Percentiles rank a stretch among this genome's conserved stretches.
Evolutionary conservation across 129 eudicot genomes (phyloP).

Genomic region (Deinandra increscens): DNA sequence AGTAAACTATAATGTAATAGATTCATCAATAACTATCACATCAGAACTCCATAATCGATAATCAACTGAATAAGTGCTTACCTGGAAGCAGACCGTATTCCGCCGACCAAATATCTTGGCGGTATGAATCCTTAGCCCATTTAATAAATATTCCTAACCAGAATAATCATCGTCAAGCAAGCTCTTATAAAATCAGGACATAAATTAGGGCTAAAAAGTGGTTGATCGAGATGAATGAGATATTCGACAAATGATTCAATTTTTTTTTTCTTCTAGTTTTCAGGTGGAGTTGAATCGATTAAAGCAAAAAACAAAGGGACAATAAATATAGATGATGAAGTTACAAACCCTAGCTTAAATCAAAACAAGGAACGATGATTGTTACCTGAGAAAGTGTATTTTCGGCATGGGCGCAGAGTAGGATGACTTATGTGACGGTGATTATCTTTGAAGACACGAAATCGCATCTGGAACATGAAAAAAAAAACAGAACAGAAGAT

Average conservation of each 20-base stretch:
- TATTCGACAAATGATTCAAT: constrained; percentile 10
- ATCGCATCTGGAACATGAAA: no score
- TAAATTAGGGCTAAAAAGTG: constrained; percentile 22
- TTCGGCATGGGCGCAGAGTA: constrained; percentile 10
- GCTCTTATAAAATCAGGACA: neutral
- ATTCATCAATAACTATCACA: neutral
- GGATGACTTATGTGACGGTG: constrained; percentile 27
- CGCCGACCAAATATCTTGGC: neutral
- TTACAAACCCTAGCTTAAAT: constrained; percentile 21
- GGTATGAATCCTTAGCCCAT: constrained; percentile 1
- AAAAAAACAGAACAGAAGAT: no score
- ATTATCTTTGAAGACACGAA: no score
- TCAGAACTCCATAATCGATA: neutral
- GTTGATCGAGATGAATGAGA: constrained; percentile 2
- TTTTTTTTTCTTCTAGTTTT: neutral
- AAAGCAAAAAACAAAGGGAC: constrained; percentile 2
- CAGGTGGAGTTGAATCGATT: constrained; percentile 12
- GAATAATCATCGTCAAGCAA: neutral
- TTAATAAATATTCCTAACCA: constrained; percentile 1
- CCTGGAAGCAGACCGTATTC: constrained; percentile 1
- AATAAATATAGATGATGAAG: neutral
- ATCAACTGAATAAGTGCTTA: constrained; percentile 8
- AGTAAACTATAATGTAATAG: neutral
- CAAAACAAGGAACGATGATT: neutral
- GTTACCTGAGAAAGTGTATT: constrained; percentile 17